Conservation (phyloP, 305 asterid species). For the Solanum aculeatissimum region DNA sequence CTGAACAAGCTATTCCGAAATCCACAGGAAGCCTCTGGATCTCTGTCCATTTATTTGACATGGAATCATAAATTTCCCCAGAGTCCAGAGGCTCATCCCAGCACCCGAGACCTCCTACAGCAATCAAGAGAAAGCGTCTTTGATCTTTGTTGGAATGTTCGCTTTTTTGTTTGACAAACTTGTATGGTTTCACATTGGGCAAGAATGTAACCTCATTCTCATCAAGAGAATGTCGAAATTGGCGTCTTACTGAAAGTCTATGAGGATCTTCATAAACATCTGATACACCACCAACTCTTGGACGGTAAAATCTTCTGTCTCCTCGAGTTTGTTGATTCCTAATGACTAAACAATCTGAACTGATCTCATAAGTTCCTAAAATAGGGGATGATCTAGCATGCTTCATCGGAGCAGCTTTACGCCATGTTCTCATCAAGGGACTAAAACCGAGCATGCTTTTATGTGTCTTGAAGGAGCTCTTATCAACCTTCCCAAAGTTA, state of each 20-base stretch:
- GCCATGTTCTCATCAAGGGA: constrained; percentile 70
- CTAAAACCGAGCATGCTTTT: constrained; percentile 64
- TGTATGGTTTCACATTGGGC: constrained; percentile 27
- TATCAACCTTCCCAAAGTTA: constrained; percentile 71
- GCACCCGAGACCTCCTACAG: constrained; percentile 86
- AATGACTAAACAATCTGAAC: constrained; percentile 29
- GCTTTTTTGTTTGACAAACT: constrained; percentile 26
- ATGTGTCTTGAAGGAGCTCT: constrained; percentile 80
- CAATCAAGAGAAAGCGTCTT: constrained; percentile 47
- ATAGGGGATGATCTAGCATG: constrained; percentile 75
- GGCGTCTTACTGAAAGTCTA: constrained; percentile 74
- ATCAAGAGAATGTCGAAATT: constrained; percentile 43
- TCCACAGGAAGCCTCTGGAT: constrained; percentile 69
- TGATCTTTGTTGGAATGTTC: constrained; percentile 29
- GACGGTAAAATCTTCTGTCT: constrained; percentile 43
- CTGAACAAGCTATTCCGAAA: constrained; percentile 79
- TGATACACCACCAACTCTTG: constrained; percentile 57
- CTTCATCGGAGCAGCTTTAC: constrained; percentile 74
- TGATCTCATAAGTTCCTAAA: constrained; percentile 60
- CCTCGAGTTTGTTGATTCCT: constrained; percentile 50
- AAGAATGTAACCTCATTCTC: constrained; percentile 42
- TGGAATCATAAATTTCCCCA: constrained; percentile 68
- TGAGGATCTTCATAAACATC: constrained; percentile 98
- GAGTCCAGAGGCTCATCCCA: constrained; percentile 87
- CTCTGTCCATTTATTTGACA: constrained; percentile 81